These are phyloP conservation scores for Ustilago sp. DNA, from an alignment of 1,284 basidiomycete species.

Conservation along the genomic window DNA sequence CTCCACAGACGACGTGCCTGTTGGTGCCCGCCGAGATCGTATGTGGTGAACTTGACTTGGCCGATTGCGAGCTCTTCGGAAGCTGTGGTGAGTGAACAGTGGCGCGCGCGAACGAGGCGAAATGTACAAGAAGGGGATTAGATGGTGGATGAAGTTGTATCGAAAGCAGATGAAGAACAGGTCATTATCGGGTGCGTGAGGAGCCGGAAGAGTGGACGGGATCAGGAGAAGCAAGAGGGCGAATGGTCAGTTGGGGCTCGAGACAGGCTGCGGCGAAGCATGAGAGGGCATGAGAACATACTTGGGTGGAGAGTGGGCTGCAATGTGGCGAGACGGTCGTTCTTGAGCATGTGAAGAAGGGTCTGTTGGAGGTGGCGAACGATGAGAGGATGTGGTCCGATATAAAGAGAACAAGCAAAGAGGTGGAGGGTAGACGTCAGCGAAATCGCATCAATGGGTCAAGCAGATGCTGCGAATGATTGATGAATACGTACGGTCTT, in stretches of 20 bases:
- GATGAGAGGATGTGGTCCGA: background rate
- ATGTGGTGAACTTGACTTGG: slow-evolving; percentile 98
- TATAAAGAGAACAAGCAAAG: background rate
- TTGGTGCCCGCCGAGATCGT: slow-evolving; percentile 97
- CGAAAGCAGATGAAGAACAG: slow-evolving; percentile 18
- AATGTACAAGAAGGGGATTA: too few species aligned
- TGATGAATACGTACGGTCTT: slow-evolving; percentile 82
- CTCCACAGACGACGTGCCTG: slow-evolving; percentile 99
- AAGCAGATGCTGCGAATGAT: background rate
- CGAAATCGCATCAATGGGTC: too few species aligned
- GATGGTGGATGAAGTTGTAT: too few species aligned
- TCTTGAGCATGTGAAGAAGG: slow-evolving; percentile 99
- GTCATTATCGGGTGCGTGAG: background rate
- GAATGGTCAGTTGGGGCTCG: background rate
- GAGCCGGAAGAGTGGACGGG: background rate
- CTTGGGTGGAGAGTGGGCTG: slow-evolving; percentile 99
- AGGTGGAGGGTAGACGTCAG: background rate
- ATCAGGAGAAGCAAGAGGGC: slow-evolving; percentile 34
- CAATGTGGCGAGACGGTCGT: slow-evolving; percentile 95
- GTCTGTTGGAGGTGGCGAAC: slow-evolving; percentile 76
- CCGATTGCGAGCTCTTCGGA: slow-evolving; percentile 99
- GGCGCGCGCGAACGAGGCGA: background rate
- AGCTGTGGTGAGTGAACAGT: slow-evolving; percentile 73
- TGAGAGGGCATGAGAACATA: slow-evolving; percentile 70
- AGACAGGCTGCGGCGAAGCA: background rate